phyloP scores from a whole-genome alignment of 1,284 basidiomycete genomes.

The Lignosus rhinocerotis region DNA sequence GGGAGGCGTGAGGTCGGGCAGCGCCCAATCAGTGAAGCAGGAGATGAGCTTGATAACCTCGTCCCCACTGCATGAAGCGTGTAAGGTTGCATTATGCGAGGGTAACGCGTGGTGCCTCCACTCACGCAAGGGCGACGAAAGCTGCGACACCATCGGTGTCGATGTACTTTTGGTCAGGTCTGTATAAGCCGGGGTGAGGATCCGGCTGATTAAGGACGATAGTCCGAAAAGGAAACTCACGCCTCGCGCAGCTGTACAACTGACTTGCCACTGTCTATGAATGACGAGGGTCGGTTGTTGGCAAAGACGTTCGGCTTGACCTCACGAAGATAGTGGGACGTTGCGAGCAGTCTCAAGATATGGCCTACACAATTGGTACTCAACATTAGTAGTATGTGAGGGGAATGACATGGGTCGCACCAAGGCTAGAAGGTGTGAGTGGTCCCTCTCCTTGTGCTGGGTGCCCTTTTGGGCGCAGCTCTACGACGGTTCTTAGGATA shows the following conservation, averaged over 20 bases:
- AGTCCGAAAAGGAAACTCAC: conserved; percentile 21
- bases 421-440: conserved; percentile 1
- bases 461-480: conserved; percentile 18
- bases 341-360: conserved; percentile 31
- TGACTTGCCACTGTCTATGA: conserved; percentile 59
- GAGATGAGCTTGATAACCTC: conserved; percentile 17
- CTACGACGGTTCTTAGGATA: conserved; percentile 13
- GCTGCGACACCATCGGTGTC: conserved; percentile 30
- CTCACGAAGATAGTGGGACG: conserved; percentile 31
- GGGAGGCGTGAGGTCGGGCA: conserved; percentile 5
- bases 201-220: not conserved
- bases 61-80: conserved; percentile 21
- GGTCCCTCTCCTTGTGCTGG: conserved; percentile 9
- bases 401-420: not conserved
- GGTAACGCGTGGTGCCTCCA: not conserved
- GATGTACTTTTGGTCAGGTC: conserved; percentile 29
- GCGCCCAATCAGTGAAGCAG: conserved; percentile 18
- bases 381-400: conserved; percentile 2
- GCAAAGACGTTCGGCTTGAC: conserved; percentile 34
- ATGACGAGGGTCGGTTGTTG: conserved; percentile 32
- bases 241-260: conserved; percentile 35
- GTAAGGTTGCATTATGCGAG: conserved; percentile 21
- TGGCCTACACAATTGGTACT: conserved; percentile 23
- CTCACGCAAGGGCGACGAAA: conserved; percentile 13
- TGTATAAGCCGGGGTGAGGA: not conserved